These are phyloP conservation scores for Agaricus bisporus DNA, from an alignment of 768 basidiomycete genomes.

Conservation along the genomic window DNA sequence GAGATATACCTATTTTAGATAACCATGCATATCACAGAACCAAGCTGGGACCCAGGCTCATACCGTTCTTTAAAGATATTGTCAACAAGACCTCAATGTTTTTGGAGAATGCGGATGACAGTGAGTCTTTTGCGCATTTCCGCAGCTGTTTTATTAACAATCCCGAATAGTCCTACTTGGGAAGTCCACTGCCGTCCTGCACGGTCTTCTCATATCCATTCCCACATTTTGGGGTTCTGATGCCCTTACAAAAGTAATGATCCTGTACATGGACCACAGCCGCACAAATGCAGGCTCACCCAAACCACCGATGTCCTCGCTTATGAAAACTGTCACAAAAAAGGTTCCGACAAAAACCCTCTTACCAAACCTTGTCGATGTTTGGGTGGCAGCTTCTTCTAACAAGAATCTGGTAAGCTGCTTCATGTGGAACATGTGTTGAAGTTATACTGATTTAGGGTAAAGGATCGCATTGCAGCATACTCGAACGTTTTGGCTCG, in stretches of 20 bases:
- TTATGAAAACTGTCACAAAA: constrained; percentile 67
- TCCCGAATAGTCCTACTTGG: constrained; percentile 22
- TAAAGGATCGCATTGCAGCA: constrained; percentile 31
- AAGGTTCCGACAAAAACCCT: constrained; percentile 61
- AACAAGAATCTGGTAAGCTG: constrained; percentile 27
- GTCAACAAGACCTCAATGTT: constrained; percentile 49
- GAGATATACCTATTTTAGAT: neutral
- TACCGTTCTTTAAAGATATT: constrained; percentile 77
- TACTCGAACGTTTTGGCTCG: constrained; percentile 71
- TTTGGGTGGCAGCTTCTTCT: constrained; percentile 40
- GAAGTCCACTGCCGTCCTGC: constrained; percentile 45
- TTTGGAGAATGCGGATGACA: constrained; percentile 34
- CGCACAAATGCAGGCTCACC: constrained; percentile 25
- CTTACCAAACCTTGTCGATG: constrained; percentile 54
- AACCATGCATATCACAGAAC: constrained; percentile 32
- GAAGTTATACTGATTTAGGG: neutral
- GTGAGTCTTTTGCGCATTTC: constrained; percentile 19
- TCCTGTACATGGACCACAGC: constrained; percentile 46
- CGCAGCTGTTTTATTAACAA: neutral
- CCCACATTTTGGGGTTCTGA: constrained; percentile 74
- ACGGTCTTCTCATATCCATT: constrained; percentile 64
- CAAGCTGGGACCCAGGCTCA: constrained; percentile 80
- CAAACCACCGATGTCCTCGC: constrained; percentile 27
- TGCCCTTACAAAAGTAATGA: constrained; percentile 53
- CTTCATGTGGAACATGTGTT: neutral